These are phyloP conservation scores for Petunia axillaris DNA, from an alignment of 257 asterid genomes.

Conservation along the genomic window DNA sequence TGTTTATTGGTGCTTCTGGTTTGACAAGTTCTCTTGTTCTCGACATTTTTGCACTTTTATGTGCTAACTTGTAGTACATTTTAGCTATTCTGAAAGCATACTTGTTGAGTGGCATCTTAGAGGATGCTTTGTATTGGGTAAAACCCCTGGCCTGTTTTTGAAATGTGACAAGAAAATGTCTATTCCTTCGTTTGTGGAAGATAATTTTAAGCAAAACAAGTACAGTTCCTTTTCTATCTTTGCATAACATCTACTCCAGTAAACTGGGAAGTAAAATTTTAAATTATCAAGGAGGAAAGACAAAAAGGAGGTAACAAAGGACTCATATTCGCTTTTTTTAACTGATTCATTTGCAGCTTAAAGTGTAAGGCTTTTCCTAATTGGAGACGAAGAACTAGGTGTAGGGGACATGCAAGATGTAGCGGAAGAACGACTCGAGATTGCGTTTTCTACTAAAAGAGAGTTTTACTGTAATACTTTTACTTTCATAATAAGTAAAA, in stretches of 20 bases:
- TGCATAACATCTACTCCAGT: background rate
- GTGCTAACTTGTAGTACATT: background rate
- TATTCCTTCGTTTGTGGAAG: background rate
- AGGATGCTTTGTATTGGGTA: background rate
- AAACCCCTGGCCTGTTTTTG: background rate
- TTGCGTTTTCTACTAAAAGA: too few species aligned
- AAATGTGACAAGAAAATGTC: background rate
- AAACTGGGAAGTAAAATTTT: background rate
- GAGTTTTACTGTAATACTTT: too few species aligned
- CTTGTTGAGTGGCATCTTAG: background rate
- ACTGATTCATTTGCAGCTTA: too few species aligned
- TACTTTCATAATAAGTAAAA: too few species aligned
- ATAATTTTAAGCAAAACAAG: too few species aligned
- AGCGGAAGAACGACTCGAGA: too few species aligned
- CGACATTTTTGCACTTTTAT: background rate
- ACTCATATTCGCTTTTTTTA: too few species aligned
- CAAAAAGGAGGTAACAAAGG: background rate
- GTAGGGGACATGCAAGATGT: too few species aligned
- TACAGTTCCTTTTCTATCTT: background rate
- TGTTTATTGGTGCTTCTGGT: background rate
- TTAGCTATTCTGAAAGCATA: background rate
- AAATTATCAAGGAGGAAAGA: background rate
- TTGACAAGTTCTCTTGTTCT: background rate
- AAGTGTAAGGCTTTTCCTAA: too few species aligned
- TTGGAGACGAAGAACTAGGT: too few species aligned